Evolutionary conservation across 2,329 filamentous ascomycete genomes (phyloP).

Genomic region (Trematosphaeria pertusa): DNA sequence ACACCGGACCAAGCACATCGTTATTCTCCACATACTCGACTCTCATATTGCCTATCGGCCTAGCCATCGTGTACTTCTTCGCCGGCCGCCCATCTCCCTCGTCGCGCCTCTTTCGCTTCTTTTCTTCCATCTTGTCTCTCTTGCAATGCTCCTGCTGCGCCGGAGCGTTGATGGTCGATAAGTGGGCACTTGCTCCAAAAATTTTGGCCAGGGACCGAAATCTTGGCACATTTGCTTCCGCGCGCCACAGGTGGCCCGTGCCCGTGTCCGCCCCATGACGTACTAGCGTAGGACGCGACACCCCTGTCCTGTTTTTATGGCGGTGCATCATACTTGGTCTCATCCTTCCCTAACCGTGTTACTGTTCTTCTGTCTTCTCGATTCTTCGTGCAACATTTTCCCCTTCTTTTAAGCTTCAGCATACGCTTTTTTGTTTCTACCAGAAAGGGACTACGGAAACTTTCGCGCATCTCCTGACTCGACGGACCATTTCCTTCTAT

Average conservation of each 20-base stretch:
- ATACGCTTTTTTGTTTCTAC: no score
- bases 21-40: conserved; percentile 57
- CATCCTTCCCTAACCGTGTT: not conserved
- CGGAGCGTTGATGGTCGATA: no score
- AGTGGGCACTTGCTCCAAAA: conserved; percentile 25
- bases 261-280: conserved; percentile 6
- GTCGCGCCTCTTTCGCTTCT: conserved; percentile 48
- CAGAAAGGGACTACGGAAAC: no score
- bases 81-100: conserved; percentile 35
- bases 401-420: no score
- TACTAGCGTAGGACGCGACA: not conserved
- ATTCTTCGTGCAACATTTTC: not conserved
- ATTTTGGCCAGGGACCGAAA: conserved; percentile 36
- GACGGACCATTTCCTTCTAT: conserved; percentile 5
- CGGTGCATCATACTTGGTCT: no score
- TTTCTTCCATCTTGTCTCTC: conserved; percentile 44
- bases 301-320: conserved; percentile 4
- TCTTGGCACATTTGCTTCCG: conserved; percentile 19
- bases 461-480: not conserved
- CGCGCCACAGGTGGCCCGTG: conserved; percentile 4
- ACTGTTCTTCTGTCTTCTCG: no score
- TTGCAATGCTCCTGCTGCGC: no score
- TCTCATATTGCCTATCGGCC: conserved; percentile 48
- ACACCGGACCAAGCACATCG: conserved; percentile 56
- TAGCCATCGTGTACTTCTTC: conserved; percentile 56